These are phyloP conservation scores for Malbranchea cinnamomea DNA, from an alignment of 2,329 filamentous ascomycete genomes.

Conservation along the genomic window DNA sequence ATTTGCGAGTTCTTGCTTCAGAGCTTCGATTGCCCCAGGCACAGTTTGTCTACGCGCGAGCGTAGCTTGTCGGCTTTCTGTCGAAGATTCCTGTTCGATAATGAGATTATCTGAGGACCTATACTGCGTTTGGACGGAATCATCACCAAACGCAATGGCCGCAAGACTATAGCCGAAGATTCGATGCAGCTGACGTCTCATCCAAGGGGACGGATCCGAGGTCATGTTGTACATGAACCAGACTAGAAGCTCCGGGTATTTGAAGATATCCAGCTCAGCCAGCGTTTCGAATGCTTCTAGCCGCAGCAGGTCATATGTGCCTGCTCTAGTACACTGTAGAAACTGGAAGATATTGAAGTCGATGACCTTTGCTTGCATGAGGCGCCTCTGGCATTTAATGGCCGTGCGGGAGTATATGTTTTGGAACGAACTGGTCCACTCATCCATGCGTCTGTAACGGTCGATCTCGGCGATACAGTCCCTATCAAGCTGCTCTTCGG, in stretches of 20 bases:
- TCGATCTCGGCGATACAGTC: conserved; percentile 47
- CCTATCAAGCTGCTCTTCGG: conserved; percentile 40
- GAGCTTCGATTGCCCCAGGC: conserved; percentile 41
- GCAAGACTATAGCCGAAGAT: conserved; percentile 42
- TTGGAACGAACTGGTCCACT: conserved; percentile 51
- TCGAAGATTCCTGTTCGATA: conserved; percentile 40
- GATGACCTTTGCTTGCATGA: conserved; percentile 39
- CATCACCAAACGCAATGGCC: conserved; percentile 43
- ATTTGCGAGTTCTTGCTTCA: conserved; percentile 37
- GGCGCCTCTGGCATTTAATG: conserved; percentile 41
- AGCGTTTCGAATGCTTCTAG: conserved; percentile 44
- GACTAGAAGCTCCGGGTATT: conserved; percentile 35
- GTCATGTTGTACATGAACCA: conserved; percentile 44
- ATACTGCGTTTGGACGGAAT: conserved; percentile 18
- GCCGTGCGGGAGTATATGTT: conserved; percentile 49
- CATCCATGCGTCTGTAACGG: conserved; percentile 48
- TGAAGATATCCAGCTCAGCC: conserved; percentile 39
- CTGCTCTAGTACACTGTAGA: conserved; percentile 44
- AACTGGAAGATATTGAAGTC: conserved; percentile 41
- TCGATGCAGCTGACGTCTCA: conserved; percentile 38
- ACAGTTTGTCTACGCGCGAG: conserved; percentile 41
- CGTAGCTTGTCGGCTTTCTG: conserved; percentile 37
- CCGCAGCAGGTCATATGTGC: conserved; percentile 46
- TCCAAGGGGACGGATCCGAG: conserved; percentile 42
- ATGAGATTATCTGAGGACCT: conserved; percentile 32